Percentiles rank a stretch among this genome's conserved stretches.
Evolutionary conservation across 306 rosid genomes (phyloP).

Genomic region (Carpinus viminea): DNA sequence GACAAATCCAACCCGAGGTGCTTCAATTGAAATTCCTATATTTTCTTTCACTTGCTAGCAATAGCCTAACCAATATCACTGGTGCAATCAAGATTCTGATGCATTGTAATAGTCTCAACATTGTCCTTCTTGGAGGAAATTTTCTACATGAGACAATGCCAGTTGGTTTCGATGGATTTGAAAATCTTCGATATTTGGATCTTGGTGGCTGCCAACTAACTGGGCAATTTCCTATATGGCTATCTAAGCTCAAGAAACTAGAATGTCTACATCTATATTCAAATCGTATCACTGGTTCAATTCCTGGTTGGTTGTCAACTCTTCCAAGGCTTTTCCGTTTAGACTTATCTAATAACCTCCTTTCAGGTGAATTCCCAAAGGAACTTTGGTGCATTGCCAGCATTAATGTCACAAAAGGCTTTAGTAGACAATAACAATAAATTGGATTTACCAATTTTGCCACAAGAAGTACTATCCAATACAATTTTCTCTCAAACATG

Average conservation of each 20-base stretch:
- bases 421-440: background rate
- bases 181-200: background rate
- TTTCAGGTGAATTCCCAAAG: background rate
- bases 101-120: background rate
- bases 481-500: background rate
- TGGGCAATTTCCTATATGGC: background rate
- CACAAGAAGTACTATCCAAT: too few relatives aligned
- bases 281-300: background rate
- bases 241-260: background rate
- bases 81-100: background rate
- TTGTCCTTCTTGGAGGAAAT: background rate
- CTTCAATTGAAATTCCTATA: too few relatives aligned
- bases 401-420: background rate
- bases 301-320: constrained; percentile 7
- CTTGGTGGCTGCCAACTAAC: background rate
- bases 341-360: background rate
- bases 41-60: too few relatives aligned
- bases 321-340: background rate
- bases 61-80: background rate
- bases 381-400: background rate
- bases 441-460: background rate
- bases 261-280: background rate
- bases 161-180: background rate
- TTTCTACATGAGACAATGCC: too few relatives aligned
- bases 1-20: background rate